Evolutionary conservation across 495 filamentous ascomycete genomes (phyloP).

Genomic region (Hypomontagnella monticulosa): DNA sequence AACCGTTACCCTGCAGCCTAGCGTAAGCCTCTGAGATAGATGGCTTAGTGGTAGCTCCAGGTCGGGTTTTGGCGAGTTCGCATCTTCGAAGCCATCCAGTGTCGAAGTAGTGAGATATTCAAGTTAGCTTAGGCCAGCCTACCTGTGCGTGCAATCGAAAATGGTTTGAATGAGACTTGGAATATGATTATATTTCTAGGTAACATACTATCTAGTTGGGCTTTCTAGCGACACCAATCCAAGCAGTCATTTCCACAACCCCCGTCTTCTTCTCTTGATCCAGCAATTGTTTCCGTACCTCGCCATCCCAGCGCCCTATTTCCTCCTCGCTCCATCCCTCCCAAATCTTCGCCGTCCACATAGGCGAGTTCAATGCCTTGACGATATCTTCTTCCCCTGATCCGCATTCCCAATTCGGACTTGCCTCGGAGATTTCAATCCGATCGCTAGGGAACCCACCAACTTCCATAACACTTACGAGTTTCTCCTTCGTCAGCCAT

Average conservation of each 20-base stretch:
- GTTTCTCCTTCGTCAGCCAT: slow-evolving; percentile 39
- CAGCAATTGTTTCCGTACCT: slow-evolving; percentile 46
- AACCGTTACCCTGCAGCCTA: too few species aligned
- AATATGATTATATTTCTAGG: too few species aligned
- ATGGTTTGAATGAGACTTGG: too few species aligned
- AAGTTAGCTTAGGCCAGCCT: too few species aligned
- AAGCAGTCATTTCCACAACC: slow-evolving; percentile 61
- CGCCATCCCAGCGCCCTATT: slow-evolving; percentile 33
- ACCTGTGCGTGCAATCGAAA: too few species aligned
- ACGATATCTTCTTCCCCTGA: slow-evolving; percentile 21
- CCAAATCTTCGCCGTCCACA: slow-evolving; percentile 41
- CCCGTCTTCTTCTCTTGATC: slow-evolving; percentile 57
- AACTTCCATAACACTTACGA: slow-evolving; percentile 19
- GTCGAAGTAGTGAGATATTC: too few species aligned
- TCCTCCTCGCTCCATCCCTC: slow-evolving; percentile 47
- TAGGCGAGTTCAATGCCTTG: slow-evolving; percentile 29
- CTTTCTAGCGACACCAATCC: slow-evolving; percentile 55
- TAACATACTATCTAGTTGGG: not conserved
- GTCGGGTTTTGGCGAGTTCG: too few species aligned
- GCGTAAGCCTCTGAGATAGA: too few species aligned
- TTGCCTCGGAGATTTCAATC: slow-evolving; percentile 17
- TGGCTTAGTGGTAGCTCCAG: too few species aligned
- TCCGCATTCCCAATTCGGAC: slow-evolving; percentile 31
- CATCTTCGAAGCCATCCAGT: too few species aligned
- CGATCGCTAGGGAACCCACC: slow-evolving; percentile 26